phyloP scores from a whole-genome alignment of 495 filamentous ascomycete species.

The Sporormia fimetaria region DNA sequence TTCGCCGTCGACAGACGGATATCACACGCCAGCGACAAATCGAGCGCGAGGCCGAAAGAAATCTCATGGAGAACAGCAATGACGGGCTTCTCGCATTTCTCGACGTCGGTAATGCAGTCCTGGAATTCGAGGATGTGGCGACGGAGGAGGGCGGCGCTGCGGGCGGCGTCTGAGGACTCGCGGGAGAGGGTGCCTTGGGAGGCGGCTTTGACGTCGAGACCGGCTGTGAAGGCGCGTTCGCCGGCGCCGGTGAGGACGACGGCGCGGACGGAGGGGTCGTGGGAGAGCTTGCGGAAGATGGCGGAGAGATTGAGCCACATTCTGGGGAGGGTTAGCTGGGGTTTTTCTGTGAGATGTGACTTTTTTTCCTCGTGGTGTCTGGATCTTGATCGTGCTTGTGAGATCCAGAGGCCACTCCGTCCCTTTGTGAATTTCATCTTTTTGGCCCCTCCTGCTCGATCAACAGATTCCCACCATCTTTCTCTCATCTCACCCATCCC shows the following conservation, averaged over 20 bases:
- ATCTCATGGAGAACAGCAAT: conserved; percentile 76
- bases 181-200: conserved; percentile 21
- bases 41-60: conserved; percentile 71
- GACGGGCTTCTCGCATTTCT: conserved; percentile 87
- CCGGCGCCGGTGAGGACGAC: conserved; percentile 78
- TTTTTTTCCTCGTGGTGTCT: neutral
- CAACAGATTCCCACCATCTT: no score
- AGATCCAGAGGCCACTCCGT: no score
- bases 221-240: conserved; percentile 72
- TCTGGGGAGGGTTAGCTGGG: conserved; percentile 28
- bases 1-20: conserved; percentile 59
- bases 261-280: conserved; percentile 58
- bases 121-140: conserved; percentile 69
- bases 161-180: conserved; percentile 6
- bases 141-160: conserved; percentile 48
- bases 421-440: no score
- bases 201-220: conserved; percentile 54
- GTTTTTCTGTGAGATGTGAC: neutral
- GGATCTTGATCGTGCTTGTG: neutral
- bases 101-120: conserved; percentile 59
- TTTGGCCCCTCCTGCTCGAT: no score
- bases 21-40: conserved; percentile 67
- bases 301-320: conserved; percentile 80
- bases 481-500: no score
- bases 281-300: conserved; percentile 65